phyloP scores from a whole-genome alignment of 495 filamentous ascomycete species.

The Paragyromitra xinjiangensis region DNA sequence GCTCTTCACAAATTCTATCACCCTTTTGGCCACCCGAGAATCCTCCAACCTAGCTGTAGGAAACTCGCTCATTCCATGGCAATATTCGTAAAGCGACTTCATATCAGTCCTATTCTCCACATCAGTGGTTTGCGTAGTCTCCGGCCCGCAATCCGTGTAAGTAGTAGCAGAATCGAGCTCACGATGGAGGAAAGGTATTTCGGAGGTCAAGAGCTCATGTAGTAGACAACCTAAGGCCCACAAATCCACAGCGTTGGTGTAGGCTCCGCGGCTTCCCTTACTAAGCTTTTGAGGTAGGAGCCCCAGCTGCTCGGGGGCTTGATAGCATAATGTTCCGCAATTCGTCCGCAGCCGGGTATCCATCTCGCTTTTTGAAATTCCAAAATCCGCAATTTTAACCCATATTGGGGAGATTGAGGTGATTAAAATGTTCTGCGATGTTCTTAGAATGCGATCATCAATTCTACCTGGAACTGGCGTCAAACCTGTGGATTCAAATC shows the following conservation, averaged over 20 bases:
- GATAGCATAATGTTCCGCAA: background rate
- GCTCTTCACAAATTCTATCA: background rate
- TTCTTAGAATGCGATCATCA: background rate
- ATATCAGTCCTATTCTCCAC: no score
- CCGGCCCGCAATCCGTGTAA: no score
- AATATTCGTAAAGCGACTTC: no score
- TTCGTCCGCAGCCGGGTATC: background rate
- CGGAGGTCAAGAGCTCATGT: background rate
- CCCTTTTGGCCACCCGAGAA: background rate
- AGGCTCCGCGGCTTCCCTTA: background rate
- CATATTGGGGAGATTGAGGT: background rate
- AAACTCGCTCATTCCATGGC: no score
- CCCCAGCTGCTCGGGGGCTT: background rate
- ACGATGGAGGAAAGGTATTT: background rate
- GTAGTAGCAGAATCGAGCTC: background rate
- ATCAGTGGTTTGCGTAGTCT: no score
- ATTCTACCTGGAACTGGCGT: background rate
- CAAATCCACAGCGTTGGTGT: constrained; percentile 2
- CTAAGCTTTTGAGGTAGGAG: background rate
- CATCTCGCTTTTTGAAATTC: background rate
- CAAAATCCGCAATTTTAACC: constrained; percentile 5
- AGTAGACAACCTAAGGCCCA: constrained; percentile 1
- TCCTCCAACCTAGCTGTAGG: background rate
- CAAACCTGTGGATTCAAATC: constrained; percentile 28
- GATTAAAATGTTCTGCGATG: constrained; percentile 16